Base-by-base conservation (phyloP, 768 basidiomycete species). In the Lactarius indigo region DNA sequence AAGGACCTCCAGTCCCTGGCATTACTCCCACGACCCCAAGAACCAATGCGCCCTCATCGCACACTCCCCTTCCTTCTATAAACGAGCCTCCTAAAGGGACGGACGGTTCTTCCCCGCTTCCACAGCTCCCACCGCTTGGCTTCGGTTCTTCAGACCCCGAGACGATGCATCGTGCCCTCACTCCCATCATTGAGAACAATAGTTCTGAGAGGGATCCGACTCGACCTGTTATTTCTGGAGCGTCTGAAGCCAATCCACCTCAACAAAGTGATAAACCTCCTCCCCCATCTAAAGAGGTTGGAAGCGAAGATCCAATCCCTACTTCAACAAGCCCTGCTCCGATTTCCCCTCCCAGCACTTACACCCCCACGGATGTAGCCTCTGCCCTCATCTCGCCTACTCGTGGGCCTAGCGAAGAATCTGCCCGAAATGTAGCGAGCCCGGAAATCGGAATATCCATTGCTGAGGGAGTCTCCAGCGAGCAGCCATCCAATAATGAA, bases 121-220 rank as follows among this genome's bases (percentile, higher is more conserved):
- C 84, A 13, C 87, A 87, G 65, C 76, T 91, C n/a, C 89, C 89
- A 6, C 83, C 86, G 10, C 76, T 91, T 41, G 78, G 72, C 69
- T 86, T 90, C 64, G 81, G 79, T 41, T 59, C 66, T 5, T 61
- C 71, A n/a, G 59, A 63, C 41, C 52, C 60, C 3, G 59, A 39
- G 23, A 63, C n/a, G 5, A 50, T 41, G 28, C 63, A 28, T 30
- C 70, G 70, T 62, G 13, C 54, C 39, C 35, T 68, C 68, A 70
- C 90, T 2, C 89, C 90, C 9, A 91, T 92, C 66, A 86, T 86
- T 2, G 91, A 92, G 73, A 71, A 76, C 18, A 79, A 77, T 70
- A 73, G 70, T 52, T 71, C 61, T 47, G 65, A 73, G 65, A 71
- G 69, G 57, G 57, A 67, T 35, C 28, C 57, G 28, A 18, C 20